A percentile compares a stretch with the other conserved stretches of the same genome.
phyloP scores from a whole-genome alignment of 192 early-diverging fungal genomes.

The Lunasporangiospora selenospora region DNA sequence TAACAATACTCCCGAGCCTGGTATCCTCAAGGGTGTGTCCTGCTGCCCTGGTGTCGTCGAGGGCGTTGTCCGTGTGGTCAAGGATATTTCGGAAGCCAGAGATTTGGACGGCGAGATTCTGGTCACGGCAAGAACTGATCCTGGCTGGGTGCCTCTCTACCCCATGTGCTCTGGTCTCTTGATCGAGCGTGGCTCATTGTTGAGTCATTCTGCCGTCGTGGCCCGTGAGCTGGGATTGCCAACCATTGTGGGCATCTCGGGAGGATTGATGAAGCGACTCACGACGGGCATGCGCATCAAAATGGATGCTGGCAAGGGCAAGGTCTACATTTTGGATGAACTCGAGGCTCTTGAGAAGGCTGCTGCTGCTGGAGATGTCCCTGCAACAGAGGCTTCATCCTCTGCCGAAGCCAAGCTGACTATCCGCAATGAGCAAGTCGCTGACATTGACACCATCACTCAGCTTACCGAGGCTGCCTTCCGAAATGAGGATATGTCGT shows the following conservation, averaged over 20 bases:
- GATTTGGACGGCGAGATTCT: constrained; percentile 44
- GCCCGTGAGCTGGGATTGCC: constrained; percentile 53
- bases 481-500: background rate
- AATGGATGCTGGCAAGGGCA: constrained; percentile 49
- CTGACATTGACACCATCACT: constrained; percentile 2
- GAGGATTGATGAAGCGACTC: constrained; percentile 42
- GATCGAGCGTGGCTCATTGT: constrained; percentile 47
- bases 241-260: constrained; percentile 53
- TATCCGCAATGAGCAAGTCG: constrained; percentile 1
- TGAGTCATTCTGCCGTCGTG: constrained; percentile 51
- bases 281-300: constrained; percentile 46
- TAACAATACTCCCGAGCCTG: constrained; percentile 41
- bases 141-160: constrained; percentile 53
- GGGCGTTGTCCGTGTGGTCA: constrained; percentile 41
- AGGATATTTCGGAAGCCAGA: constrained; percentile 39
- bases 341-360: constrained; percentile 44
- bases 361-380: background rate
- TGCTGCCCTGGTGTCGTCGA: constrained; percentile 48
- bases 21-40: constrained; percentile 42
- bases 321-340: constrained; percentile 42
- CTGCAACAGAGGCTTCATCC: too few relatives aligned
- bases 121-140: constrained; percentile 47
- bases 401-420: too few relatives aligned
- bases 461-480: constrained; percentile 2
- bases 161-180: constrained; percentile 49